phyloP scores from a whole-genome alignment of 2,329 filamentous ascomycete genomes.

The Trichoderma hamatum region DNA sequence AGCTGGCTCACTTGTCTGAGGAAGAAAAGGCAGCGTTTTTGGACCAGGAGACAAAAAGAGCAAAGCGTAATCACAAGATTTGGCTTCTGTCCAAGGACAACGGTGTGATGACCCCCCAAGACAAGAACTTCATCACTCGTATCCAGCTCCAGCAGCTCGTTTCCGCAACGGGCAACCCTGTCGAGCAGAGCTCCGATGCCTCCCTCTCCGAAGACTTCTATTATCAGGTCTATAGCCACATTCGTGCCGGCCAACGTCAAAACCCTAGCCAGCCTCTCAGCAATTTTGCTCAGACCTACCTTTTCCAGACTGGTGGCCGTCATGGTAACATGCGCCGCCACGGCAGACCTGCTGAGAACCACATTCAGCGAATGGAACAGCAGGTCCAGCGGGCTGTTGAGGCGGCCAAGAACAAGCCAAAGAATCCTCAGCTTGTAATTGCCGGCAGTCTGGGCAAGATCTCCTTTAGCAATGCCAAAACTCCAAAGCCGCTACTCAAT shows the following conservation, averaged over 20 bases:
- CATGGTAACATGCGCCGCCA: slow-evolving; percentile 75
- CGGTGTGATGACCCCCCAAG: slow-evolving; percentile 96
- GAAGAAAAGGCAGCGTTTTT: slow-evolving; percentile 83
- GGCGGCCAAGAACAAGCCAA: slow-evolving; percentile 94
- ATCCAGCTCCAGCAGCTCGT: slow-evolving; percentile 97
- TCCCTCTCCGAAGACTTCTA: slow-evolving; percentile 93
- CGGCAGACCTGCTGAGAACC: slow-evolving; percentile 85
- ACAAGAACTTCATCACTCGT: slow-evolving; percentile 98
- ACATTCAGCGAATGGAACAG: slow-evolving; percentile 98
- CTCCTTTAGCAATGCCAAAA: slow-evolving; percentile 98
- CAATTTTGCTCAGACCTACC: slow-evolving; percentile 96
- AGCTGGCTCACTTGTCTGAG: slow-evolving; percentile 73
- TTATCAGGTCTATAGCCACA: slow-evolving; percentile 95
- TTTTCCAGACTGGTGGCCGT: slow-evolving; percentile 90
- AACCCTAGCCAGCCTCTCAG: slow-evolving; percentile 91
- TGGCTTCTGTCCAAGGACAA: slow-evolving; percentile 92
- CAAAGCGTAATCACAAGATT: slow-evolving; percentile 98
- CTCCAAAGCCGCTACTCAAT: slow-evolving; percentile 90
- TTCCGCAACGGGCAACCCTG: slow-evolving; percentile 84
- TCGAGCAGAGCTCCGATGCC: slow-evolving; percentile 77
- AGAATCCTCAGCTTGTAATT: slow-evolving; percentile 95
- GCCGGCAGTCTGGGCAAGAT: slow-evolving; percentile 97
- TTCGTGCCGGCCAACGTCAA: slow-evolving; percentile 84
- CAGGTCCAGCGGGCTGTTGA: slow-evolving; percentile 97
- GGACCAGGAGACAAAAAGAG: slow-evolving; percentile 88